These are phyloP conservation scores for Penstemon eatonii DNA, from an alignment of 257 asterid species.

Conservation along the genomic window DNA sequence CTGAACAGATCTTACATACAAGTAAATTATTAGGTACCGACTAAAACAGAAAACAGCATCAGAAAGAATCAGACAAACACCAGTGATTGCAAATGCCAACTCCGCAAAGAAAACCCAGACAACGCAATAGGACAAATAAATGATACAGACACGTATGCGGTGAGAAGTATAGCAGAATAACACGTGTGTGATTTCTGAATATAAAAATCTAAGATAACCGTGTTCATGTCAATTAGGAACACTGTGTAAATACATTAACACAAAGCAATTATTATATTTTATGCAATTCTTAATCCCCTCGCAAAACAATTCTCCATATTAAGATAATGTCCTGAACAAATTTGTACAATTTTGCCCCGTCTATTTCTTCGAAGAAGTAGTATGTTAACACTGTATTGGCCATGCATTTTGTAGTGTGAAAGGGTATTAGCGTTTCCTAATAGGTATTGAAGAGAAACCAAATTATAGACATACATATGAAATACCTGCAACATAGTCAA, in stretches of 20 bases:
- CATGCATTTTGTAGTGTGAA: constrained; percentile 10
- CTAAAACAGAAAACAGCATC: constrained; percentile 24
- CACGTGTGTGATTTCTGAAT: constrained; percentile 16
- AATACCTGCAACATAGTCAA: constrained; percentile 19
- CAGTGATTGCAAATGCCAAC: constrained; percentile 24
- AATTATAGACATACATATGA: background rate
- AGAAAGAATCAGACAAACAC: constrained; percentile 22
- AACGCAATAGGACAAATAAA: constrained; percentile 19
- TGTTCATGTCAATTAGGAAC: constrained; percentile 10
- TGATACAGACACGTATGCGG: constrained; percentile 18
- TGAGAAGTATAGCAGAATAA: constrained; percentile 23
- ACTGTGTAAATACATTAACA: constrained; percentile 16
- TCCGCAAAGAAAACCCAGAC: constrained; percentile 19
- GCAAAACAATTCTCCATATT: background rate
- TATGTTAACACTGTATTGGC: background rate
- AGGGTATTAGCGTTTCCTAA: background rate
- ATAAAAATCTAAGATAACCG: background rate
- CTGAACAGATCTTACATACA: constrained; percentile 21
- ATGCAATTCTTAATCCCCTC: background rate
- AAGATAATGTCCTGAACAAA: background rate
- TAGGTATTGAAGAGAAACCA: background rate
- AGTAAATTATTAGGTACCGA: constrained; percentile 15
- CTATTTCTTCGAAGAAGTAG: constrained; percentile 4
- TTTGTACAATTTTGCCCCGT: background rate
- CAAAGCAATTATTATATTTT: constrained; percentile 16